Evolutionary conservation across 192 early-diverging fungal species (phyloP), one percentile per base, ranked within the genome.

Genomic region (Lunasporangiospora selenospora): DNA sequence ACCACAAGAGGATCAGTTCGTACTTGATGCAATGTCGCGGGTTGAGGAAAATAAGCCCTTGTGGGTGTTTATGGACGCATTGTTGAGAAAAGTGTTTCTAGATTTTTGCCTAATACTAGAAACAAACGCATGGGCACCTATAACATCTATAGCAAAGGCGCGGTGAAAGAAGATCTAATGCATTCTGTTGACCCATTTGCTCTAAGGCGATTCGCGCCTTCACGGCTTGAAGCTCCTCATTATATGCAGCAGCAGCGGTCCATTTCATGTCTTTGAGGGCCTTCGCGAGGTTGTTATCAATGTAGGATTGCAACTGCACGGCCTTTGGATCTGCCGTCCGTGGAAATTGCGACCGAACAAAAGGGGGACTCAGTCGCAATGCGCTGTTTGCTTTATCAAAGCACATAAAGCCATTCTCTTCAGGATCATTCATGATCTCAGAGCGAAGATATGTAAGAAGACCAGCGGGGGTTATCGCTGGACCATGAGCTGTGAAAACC

Each of bases 301-400:
- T 23, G 52, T 58, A 33, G 9, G 64, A 39, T n/a, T 3, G 2
- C 16, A 66, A 30, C 27, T 67, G 34, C 26, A 59, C 41, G 23
- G 50, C 41, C 43, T 19, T 53, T 36, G 65, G 32, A 30, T 67
- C 65, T 26, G 65, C 48, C 31, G 38, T 41, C 24, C 2, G 15
- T 39, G 56, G 65, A 21, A 67, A 58, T 42, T 67, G 56, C 0
- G 65, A 67, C 24, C 65, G 55, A 42, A 12, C 65, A 32, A 67
- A 59, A 30, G 40, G 19, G 26, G 56, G 49, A 53, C 56, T 15
- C 1, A 67, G 34, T 15, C 36, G 29, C 65, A 67, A 59, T 29
- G 32, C 40, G 27, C 53, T 39, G 18, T 53, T 67, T 16, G 42
- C 55, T 4, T n/a, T n/a, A 18, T 53, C 16, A 49, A 67, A 53